Base-by-base conservation (phyloP, 805 yeast species). In the Lipomyces orientalis region DNA sequence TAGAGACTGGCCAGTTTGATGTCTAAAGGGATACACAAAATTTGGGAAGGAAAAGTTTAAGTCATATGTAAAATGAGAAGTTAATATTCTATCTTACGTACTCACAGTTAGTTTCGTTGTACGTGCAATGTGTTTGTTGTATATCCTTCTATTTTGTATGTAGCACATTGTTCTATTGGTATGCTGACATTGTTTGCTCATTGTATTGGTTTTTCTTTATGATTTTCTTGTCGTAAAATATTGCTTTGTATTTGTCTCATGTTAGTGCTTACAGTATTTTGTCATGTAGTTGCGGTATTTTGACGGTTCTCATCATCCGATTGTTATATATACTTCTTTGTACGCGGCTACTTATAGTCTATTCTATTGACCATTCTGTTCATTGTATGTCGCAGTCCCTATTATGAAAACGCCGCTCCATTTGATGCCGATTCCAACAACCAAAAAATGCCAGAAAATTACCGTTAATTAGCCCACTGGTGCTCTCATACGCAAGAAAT, bases 31-130 rank as follows among this genome's bases (percentile, higher is more conserved):
- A 54, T 54, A 54, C 31, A 54, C 56, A 29, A 54, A 54, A 29
- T 54, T 54, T 54, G 34, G 34, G 56, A 54, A 54, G 34, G 34
- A 54, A 25, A 54, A 54, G 34, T 54, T 54, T 54, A 54, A 16
- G 34, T 31, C 34, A 25, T 16, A 54, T 29, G 22, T 60, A 58
- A 68, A 70, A 14, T 25, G 65, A 60, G 49, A 43, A 43, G 49
- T 43, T 22, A n/a, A n/a, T 43, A 6, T 19, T 31, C 57, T 31
- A 33, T 35, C n/a, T 14, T 60, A 51, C 31, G 19, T 46, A n/a
- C 9, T 51, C 19, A 37, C 43, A 12, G 3, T 25, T 25, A 37
- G 43, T 22, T 61, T 34, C 39, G 7, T 39, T 35, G 29, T 29
- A 52, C 39, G 46, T 33, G 56, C 64, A 43, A 57, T 61, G 35